phyloP scores from a whole-genome alignment of 768 basidiomycete genomes.

The Zangia roseola region DNA sequence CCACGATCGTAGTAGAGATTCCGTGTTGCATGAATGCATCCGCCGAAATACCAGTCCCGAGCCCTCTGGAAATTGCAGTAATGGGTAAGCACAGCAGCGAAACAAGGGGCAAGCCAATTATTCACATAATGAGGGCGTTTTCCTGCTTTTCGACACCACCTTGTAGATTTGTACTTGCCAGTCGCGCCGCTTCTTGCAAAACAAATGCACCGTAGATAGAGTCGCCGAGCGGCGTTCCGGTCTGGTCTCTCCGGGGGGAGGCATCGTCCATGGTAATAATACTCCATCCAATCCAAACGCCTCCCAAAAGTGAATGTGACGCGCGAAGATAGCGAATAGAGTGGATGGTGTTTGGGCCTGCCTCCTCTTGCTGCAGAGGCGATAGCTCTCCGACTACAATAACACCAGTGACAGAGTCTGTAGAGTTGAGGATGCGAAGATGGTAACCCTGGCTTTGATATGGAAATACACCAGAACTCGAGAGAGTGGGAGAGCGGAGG shows the following conservation, averaged over 20 bases:
- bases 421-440: conserved; percentile 65
- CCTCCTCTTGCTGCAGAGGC: conserved; percentile 34
- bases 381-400: conserved; percentile 79
- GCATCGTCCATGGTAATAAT: conserved; percentile 42
- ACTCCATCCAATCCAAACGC: conserved; percentile 74
- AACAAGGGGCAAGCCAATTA: conserved; percentile 5
- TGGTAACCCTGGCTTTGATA: conserved; percentile 53
- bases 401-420: conserved; percentile 72
- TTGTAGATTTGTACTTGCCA: conserved; percentile 54
- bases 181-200: conserved; percentile 79
- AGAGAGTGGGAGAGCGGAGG: conserved; percentile 56
- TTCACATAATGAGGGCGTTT: conserved; percentile 74
- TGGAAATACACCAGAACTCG: conserved; percentile 48
- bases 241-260: conserved; percentile 47
- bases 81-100: conserved; percentile 3
- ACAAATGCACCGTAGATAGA: conserved; percentile 84
- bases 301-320: conserved; percentile 63
- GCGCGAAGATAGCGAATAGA: conserved; percentile 62
- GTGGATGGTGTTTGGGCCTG: conserved; percentile 36
- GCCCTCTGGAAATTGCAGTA: conserved; percentile 54
- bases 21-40: conserved; percentile 69
- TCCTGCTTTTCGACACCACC: conserved; percentile 38
- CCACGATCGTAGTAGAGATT: conserved; percentile 78
- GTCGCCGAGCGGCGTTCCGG: conserved; percentile 59
- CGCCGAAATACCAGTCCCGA: conserved; percentile 83